phyloP scores from a whole-genome alignment of 495 filamentous ascomycete species.

The Aspergillus baeticus region DNA sequence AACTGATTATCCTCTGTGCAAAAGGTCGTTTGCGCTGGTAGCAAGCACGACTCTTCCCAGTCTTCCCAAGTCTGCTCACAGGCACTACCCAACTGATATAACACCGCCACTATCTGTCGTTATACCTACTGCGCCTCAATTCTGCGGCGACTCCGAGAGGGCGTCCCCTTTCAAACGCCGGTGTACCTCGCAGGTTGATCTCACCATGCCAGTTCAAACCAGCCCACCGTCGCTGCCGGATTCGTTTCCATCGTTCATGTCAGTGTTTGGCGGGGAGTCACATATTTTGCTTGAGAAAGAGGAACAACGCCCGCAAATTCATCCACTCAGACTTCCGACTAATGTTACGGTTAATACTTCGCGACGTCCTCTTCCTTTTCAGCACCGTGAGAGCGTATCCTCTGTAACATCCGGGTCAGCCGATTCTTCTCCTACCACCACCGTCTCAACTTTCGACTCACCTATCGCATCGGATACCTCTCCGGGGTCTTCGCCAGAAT shows the following conservation, averaged over 20 bases:
- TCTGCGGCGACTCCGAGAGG: constrained; percentile 25
- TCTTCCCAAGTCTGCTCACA: constrained; percentile 23
- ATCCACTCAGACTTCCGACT: constrained; percentile 30
- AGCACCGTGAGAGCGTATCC: constrained; percentile 52
- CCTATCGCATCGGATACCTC: constrained; percentile 86
- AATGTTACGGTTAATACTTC: constrained; percentile 34
- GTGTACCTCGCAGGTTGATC: constrained; percentile 20
- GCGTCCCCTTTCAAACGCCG: constrained; percentile 29
- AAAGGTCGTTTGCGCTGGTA: constrained; percentile 48
- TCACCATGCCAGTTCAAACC: constrained; percentile 48
- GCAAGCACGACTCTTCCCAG: constrained; percentile 34
- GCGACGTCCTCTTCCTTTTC: constrained; percentile 31
- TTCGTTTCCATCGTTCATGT: constrained; percentile 72
- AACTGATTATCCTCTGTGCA: constrained; percentile 31
- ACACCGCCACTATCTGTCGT: constrained; percentile 11
- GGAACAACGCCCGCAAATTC: constrained; percentile 23
- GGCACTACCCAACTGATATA: constrained; percentile 14
- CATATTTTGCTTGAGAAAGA: constrained; percentile 29
- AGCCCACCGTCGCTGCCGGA: constrained; percentile 50
- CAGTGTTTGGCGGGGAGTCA: constrained; percentile 54
- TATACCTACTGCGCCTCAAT: constrained; percentile 15
- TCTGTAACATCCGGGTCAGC: constrained; percentile 81
- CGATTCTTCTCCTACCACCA: constrained; percentile 94
- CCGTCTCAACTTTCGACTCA: constrained; percentile 89
- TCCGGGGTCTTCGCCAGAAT: constrained; percentile 88